These are phyloP conservation scores for Dryas drummondii DNA, from an alignment of 306 rosid species.

Conservation along the genomic window DNA sequence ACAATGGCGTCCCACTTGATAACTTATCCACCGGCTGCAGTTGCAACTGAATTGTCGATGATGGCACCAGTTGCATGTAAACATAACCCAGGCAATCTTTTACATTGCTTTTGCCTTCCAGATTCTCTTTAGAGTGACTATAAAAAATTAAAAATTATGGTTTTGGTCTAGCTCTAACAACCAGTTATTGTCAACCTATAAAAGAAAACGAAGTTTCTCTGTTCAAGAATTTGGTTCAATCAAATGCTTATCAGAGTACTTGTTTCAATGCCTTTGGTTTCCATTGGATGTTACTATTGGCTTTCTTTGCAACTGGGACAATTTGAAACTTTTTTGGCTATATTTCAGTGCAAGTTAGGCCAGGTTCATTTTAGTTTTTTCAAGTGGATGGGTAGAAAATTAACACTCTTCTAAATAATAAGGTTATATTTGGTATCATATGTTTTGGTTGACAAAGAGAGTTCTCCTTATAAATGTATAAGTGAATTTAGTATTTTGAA, in stretches of 20 bases:
- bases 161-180: neutral
- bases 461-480: too few species aligned
- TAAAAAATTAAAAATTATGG: too few species aligned
- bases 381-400: neutral
- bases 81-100: neutral
- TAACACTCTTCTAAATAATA: too few species aligned
- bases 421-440: too few species aligned
- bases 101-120: neutral
- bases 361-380: neutral
- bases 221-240: neutral
- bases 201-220: neutral
- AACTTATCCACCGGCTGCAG: too few species aligned
- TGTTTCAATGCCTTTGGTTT: neutral
- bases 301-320: conserved; percentile 15
- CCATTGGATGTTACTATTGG: neutral
- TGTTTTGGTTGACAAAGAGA: too few species aligned
- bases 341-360: conserved; percentile 4
- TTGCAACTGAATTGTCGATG: neutral
- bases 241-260: neutral
- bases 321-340: neutral
- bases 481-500: too few species aligned
- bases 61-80: neutral
- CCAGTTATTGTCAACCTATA: neutral
- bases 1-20: neutral
- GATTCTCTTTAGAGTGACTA: too few species aligned